phyloP scores from a whole-genome alignment of 352 stramenopile species.

The Phytophthora colocasiae region DNA sequence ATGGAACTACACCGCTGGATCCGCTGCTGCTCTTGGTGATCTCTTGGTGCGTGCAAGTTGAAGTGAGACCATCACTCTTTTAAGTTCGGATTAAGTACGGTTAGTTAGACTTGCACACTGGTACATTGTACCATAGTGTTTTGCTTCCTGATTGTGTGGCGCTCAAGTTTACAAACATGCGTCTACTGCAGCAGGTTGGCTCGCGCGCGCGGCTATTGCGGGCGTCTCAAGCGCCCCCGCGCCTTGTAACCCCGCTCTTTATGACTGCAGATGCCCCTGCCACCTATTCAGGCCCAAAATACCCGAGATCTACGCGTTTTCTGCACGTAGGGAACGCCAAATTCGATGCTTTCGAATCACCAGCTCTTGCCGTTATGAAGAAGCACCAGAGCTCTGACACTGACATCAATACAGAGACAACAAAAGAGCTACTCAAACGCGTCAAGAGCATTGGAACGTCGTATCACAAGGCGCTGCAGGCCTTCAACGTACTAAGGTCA shows the following conservation, averaged over 20 bases:
- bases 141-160: neutral
- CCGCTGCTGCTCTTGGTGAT: neutral
- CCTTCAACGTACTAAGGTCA: slow-evolving; percentile 39
- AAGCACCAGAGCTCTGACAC: neutral
- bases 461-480: slow-evolving; percentile 39
- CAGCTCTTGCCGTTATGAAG: neutral
- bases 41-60: slow-evolving; percentile 20
- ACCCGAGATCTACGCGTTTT: slow-evolving; percentile 5
- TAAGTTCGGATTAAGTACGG: slow-evolving; percentile 9
- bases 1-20: neutral
- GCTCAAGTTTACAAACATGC: slow-evolving; percentile 16
- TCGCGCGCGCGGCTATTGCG: slow-evolving; percentile 23
- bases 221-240: neutral
- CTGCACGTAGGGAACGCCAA: slow-evolving; percentile 16
- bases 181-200: slow-evolving; percentile 12
- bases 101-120: slow-evolving; percentile 1
- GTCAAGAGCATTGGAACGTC: slow-evolving; percentile 19
- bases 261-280: neutral
- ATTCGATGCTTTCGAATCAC: neutral
- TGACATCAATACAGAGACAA: neutral
- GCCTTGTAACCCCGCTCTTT: neutral
- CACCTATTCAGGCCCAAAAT: neutral
- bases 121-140: slow-evolving; percentile 21
- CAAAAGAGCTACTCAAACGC: neutral
- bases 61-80: slow-evolving; percentile 35